Base-by-base conservation (phyloP, 2,329 filamentous ascomycete genomes). In the Penicillium brasilianum region DNA sequence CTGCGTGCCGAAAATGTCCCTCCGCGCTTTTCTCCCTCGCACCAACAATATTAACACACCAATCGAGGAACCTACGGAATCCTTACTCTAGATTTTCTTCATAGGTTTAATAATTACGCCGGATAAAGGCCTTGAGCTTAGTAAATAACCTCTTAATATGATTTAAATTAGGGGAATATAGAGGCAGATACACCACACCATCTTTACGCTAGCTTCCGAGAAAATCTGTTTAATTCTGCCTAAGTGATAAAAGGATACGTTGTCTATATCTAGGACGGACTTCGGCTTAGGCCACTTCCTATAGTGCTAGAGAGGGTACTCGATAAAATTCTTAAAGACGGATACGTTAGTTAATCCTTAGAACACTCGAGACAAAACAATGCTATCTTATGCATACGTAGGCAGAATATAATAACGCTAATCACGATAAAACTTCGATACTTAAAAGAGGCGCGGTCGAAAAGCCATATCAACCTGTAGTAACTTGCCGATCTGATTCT, bases 21-120 rank as follows among this genome's bases (percentile, higher is more conserved):
- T 51, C 25, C 48, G 48, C 48, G 48, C 48, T 51, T 51, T 51
- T 51, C 48, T 51, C 48, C 6, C 48, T 51, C n/a, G 48, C 28
- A 4, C 28, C 30, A 2, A 51, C 30, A 30, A 51, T n/a, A 36
- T 51, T n/a, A 36, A 51, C n/a, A 51, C n/a, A 51, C 48, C 11
- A 51, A 7, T 51, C 48, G 1, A 51, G 48, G 6, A 30, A 51
- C n/a, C 8, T 36, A 36, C 11, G 16, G 9, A 51, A 51, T 30
- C 48, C 44, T 9, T 51, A 11, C n/a, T 34, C 30, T 11, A 11
- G 48, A 7, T 51, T 51, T 11, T 51, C 48, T 51, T 51, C 30
- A 22, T 51, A 51, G 0, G 6, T 3, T 14, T 18, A 11, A 16
- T 7, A 51, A 1, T 36, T 7, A 18, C 48, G 48, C n/a, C 10